Evolutionary conservation across 306 rosid species (phyloP).

Genomic region (Cucurbita argyrosperma): DNA sequence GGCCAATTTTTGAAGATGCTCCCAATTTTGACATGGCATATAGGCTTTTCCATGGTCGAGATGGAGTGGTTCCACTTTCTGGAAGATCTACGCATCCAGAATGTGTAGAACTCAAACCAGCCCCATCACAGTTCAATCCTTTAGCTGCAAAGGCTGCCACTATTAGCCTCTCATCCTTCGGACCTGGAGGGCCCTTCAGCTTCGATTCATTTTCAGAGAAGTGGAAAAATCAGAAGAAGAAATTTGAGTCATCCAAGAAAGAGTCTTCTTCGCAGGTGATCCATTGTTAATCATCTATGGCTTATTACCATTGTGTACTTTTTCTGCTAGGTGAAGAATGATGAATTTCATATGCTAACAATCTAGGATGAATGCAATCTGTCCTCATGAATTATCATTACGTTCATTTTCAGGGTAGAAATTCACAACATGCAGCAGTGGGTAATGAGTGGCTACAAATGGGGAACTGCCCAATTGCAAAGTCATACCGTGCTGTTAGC

Average conservation of each 20-base stretch:
- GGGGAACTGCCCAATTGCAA: slow-evolving; percentile 88
- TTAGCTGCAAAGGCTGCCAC: slow-evolving; percentile 98
- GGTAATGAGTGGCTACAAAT: slow-evolving; percentile 79
- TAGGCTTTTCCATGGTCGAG: slow-evolving; percentile 85
- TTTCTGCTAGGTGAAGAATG: not conserved
- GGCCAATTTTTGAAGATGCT: slow-evolving; percentile 97
- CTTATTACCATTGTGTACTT: not conserved
- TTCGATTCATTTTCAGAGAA: slow-evolving; percentile 70
- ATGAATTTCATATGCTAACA: not conserved
- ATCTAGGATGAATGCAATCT: not conserved
- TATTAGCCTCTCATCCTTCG: slow-evolving; percentile 89
- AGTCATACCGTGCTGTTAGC: slow-evolving; percentile 85
- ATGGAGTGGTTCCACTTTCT: slow-evolving; percentile 90
- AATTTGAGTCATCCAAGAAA: slow-evolving; percentile 56
- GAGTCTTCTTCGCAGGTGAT: slow-evolving; percentile 58
- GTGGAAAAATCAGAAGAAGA: slow-evolving; percentile 65
- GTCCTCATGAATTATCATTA: slow-evolving; percentile 1
- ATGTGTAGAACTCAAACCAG: slow-evolving; percentile 28
- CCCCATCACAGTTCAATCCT: slow-evolving; percentile 66
- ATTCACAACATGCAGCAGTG: slow-evolving; percentile 65
- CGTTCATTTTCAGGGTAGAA: slow-evolving; percentile 40
- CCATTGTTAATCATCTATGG: not conserved
- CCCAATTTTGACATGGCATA: slow-evolving; percentile 93
- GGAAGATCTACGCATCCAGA: slow-evolving; percentile 42
- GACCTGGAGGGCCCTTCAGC: slow-evolving; percentile 74